A percentile compares a stretch with the other conserved stretches of the same genome.
These are phyloP conservation scores for Straminergon stramineum DNA, from an alignment of 225 moss, liverwort and hornwort species.

Conservation along the genomic window DNA sequence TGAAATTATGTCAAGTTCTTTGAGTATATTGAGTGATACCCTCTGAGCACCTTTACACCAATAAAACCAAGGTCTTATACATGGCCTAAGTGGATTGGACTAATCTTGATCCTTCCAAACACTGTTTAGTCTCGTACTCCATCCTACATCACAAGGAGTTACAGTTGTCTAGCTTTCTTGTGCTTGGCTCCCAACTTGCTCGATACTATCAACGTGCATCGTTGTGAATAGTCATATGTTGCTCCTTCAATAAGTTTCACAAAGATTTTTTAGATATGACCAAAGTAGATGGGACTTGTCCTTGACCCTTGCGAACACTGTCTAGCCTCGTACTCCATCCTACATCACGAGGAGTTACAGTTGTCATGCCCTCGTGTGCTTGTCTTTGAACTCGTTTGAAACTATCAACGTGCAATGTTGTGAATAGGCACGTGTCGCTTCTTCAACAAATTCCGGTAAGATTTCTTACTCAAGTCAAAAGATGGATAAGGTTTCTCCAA, in stretches of 20 bases:
- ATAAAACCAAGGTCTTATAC: background rate
- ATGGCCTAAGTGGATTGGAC: background rate
- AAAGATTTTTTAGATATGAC: too few species aligned
- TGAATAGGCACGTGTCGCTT: background rate
- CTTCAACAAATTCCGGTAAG: background rate
- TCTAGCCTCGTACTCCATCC: too few species aligned
- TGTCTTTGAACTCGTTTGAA: too few species aligned
- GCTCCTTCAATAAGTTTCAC: too few species aligned
- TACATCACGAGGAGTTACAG: too few species aligned
- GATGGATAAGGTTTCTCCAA: rapidly evolving
- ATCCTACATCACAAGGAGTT: too few species aligned
- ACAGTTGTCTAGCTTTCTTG: rapidly evolving
- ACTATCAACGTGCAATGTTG: too few species aligned
- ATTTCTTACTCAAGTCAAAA: background rate
- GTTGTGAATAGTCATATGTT: rapidly evolving
- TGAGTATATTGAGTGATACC: rapidly evolving
- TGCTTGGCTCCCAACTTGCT: rapidly evolving
- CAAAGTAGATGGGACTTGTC: background rate
- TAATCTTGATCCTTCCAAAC: rapidly evolving
- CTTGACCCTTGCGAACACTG: too few species aligned
- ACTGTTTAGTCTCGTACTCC: background rate
- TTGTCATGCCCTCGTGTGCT: too few species aligned
- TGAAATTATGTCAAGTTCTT: background rate
- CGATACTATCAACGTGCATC: background rate
- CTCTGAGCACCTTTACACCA: rapidly evolving